Percentiles rank a stretch among this genome's conserved stretches.
These are phyloP conservation scores for Annona cherimola DNA, from an alignment of 164 flowering plant genomes.

Conservation along the genomic window DNA sequence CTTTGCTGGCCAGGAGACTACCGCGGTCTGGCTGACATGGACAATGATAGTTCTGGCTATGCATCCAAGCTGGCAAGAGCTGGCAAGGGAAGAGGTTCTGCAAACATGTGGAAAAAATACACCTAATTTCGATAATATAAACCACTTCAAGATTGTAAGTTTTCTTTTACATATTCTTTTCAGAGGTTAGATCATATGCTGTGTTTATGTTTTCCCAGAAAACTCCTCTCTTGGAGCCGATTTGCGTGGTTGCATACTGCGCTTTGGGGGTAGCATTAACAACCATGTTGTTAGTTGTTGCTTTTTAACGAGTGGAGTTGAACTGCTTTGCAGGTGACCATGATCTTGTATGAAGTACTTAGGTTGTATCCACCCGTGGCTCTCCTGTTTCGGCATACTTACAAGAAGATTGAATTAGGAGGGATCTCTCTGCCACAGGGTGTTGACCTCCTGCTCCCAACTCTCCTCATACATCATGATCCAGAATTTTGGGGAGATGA, in stretches of 20 bases:
- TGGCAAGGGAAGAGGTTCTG: constrained; percentile 18
- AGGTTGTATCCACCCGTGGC: constrained; percentile 19
- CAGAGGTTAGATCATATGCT: no score
- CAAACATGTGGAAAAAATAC: constrained; percentile 10
- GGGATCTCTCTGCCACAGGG: constrained; percentile 17
- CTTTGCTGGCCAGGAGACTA: constrained; percentile 23
- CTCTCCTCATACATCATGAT: constrained; percentile 12
- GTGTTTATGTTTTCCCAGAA: background rate
- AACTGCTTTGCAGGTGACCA: constrained; percentile 16
- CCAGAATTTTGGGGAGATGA: constrained; percentile 21
- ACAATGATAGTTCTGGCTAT: constrained; percentile 13
- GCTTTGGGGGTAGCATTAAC: background rate
- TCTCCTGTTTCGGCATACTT: background rate
- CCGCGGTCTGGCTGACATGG: constrained; percentile 18
- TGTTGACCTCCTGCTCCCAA: constrained; percentile 6
- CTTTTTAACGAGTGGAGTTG: no score
- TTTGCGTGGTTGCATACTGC: background rate
- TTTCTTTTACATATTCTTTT: background rate
- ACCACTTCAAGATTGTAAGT: constrained; percentile 27
- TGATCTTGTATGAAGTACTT: constrained; percentile 21
- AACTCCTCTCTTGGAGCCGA: background rate
- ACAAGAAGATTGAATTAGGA: constrained; percentile 13
- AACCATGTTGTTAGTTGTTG: background rate
- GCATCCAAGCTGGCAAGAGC: constrained; percentile 18
- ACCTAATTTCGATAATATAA: constrained; percentile 13